Evolutionary conservation across 2,329 filamentous ascomycete species (phyloP).

Genomic region (Fusarium chuoi): DNA sequence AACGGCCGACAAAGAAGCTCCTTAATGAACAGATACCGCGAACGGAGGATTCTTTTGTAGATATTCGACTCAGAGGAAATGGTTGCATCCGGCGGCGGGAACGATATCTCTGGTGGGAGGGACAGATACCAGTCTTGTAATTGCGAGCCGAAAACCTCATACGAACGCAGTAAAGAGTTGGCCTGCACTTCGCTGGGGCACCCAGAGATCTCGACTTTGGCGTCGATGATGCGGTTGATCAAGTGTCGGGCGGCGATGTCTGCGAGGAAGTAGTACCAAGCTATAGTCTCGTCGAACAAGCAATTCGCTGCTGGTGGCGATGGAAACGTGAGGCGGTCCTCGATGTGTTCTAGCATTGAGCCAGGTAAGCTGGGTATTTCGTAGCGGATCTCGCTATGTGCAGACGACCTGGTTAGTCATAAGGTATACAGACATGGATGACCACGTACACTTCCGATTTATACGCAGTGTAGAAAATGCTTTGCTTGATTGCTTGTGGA

Average conservation of each 20-base stretch:
- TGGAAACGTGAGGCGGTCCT: neutral
- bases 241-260: neutral
- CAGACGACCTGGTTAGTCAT: neutral
- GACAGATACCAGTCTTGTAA: neutral
- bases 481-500: neutral
- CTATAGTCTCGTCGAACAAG: neutral
- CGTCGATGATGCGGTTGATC: neutral
- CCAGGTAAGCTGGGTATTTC: neutral
- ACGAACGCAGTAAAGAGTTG: neutral
- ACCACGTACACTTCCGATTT: neutral
- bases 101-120: neutral
- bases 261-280: neutral
- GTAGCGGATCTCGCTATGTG: neutral
- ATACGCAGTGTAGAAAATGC: neutral
- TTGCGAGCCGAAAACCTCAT: neutral
- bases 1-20: neutral
- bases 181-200: neutral
- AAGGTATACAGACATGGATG: accelerated
- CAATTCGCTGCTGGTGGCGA: neutral
- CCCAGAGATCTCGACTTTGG: neutral
- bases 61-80: neutral
- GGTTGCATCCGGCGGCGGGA: neutral
- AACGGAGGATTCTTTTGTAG: neutral
- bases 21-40: neutral
- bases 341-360: neutral